Evolutionary conservation across 345 rosid species (phyloP), one percentile per base, ranked within the genome.

Genomic region (Moringa oleifera): DNA sequence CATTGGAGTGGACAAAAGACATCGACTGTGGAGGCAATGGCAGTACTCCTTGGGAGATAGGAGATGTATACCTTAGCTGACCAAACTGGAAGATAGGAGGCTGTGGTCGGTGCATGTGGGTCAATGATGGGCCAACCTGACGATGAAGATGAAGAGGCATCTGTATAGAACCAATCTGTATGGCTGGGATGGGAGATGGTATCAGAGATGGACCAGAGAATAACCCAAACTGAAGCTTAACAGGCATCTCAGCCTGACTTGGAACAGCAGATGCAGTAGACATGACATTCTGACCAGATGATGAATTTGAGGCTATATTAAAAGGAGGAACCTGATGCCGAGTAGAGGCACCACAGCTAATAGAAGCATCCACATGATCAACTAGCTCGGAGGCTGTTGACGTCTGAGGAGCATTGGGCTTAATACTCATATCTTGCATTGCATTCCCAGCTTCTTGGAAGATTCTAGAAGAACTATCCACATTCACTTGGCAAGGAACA

Each of bases 121-220:
- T 33, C 45, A 81, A 75, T 22, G 97, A 80, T 67, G 87, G 69
- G 41, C 83, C 85, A 60, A 76, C 79, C 50, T 83, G 95, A 36
- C 95, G 85, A 79, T 87, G 86, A 51, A 95, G 73, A 80, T 86
- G 93, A 77, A 95, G 99, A 67, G 99, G 99, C 99, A 91, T 91
- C 82, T 90, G 95, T 72, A 94, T 94, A 66, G 99, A 88, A 76
- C 99, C 99, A 73, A 95, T 95, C 79, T 95, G 99, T 73, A 95
- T 95, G 64, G 99, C 97, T 58, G 95, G 97, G 70, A 84, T 83
- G 25, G 97, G 93, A 55, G 99, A 85, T 60, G 97, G 94, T 62
- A 91, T 86, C 68, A 95, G 65, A 37, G 97, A 78, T 59, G 93
- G 96, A 67, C 97, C 91, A 66, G 99, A 88, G 71, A 95, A 95